A percentile compares a stretch with the other conserved stretches of the same genome.
Conservation (phyloP, 768 basidiomycete species). For the Clitopilus passeckerianus region DNA sequence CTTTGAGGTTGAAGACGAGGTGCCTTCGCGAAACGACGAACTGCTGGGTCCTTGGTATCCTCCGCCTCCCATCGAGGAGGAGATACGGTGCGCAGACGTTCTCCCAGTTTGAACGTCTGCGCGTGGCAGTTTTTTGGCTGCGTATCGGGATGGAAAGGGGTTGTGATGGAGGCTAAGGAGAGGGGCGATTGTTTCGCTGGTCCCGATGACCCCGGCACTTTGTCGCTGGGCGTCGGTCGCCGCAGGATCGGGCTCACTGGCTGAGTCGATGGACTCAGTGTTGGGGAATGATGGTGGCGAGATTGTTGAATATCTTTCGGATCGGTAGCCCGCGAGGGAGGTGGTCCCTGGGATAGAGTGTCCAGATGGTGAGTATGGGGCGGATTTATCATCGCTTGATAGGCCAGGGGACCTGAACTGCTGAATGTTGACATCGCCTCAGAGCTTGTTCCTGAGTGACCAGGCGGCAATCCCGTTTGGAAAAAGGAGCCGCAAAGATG, state of each 20-base stretch:
- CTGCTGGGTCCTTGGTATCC: constrained; percentile 33
- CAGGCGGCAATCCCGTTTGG: constrained; percentile 23
- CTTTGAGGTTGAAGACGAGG: constrained; percentile 5
- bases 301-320: constrained; percentile 17
- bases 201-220: constrained; percentile 19
- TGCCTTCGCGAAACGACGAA: constrained; percentile 16
- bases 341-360: constrained; percentile 15
- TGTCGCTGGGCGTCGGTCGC: constrained; percentile 11
- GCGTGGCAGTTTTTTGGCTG: constrained; percentile 76
- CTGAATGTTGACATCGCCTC: constrained; percentile 27
- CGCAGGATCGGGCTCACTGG: constrained; percentile 14
- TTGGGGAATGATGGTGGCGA: constrained; percentile 15
- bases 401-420: constrained; percentile 18
- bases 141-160: constrained; percentile 28
- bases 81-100: constrained; percentile 64
- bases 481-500: constrained; percentile 15
- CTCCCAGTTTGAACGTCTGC: constrained; percentile 77
- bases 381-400: constrained; percentile 29
- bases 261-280: constrained; percentile 15
- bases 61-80: constrained; percentile 11
- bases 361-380: constrained; percentile 23
- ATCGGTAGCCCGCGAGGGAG: constrained; percentile 18
- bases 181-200: constrained; percentile 27
- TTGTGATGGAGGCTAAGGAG: constrained; percentile 35
- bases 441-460: constrained; percentile 21